Percentiles rank a stretch among this genome's conserved stretches.
These are phyloP conservation scores for Lodderomyces beijingensis DNA, from an alignment of 1,139 yeast species.

Conservation along the genomic window DNA sequence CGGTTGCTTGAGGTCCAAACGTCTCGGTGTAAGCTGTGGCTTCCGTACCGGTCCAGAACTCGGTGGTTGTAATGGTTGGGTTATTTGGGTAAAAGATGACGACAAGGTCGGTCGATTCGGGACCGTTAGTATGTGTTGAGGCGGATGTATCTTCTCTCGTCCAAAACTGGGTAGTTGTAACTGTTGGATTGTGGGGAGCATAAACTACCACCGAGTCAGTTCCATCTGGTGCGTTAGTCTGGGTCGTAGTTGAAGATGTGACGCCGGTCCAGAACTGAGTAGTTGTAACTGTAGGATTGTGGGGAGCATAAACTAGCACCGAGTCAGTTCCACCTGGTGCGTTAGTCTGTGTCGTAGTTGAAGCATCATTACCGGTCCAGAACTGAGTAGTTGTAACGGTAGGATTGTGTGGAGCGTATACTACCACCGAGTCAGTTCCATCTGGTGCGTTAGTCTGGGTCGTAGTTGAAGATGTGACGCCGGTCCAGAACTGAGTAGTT, in stretches of 20 bases:
- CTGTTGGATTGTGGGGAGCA: slow-evolving; percentile 14
- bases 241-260: slow-evolving; percentile 8
- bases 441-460: slow-evolving; percentile 5
- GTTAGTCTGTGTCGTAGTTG: slow-evolving; percentile 15
- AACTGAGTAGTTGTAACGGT: slow-evolving; percentile 11
- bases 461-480: not conserved
- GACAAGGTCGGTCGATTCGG: slow-evolving; percentile 16
- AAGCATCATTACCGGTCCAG: slow-evolving; percentile 10
- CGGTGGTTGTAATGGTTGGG: slow-evolving; percentile 12
- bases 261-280: slow-evolving; percentile 7
- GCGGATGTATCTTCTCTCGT: slow-evolving; percentile 5
- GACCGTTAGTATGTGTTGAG: slow-evolving; percentile 10
- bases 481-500: slow-evolving; percentile 9
- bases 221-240: slow-evolving; percentile 10
- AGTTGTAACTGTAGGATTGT: slow-evolving; percentile 3
- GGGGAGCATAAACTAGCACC: slow-evolving; percentile 13
- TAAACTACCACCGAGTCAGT: slow-evolving; percentile 18
- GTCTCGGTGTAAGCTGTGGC: slow-evolving; percentile 10
- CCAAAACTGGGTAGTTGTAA: slow-evolving; percentile 13
- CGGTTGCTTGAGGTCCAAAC: slow-evolving; percentile 11
- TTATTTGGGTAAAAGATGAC: slow-evolving; percentile 16
- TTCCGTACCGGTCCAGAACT: slow-evolving; percentile 10
- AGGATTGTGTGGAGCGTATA: slow-evolving; percentile 17
- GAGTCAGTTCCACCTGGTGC: slow-evolving; percentile 8
- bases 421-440: slow-evolving; percentile 17